Conservation (phyloP, 805 yeast genomes). For the Jamesozyma hellenica region DNA sequence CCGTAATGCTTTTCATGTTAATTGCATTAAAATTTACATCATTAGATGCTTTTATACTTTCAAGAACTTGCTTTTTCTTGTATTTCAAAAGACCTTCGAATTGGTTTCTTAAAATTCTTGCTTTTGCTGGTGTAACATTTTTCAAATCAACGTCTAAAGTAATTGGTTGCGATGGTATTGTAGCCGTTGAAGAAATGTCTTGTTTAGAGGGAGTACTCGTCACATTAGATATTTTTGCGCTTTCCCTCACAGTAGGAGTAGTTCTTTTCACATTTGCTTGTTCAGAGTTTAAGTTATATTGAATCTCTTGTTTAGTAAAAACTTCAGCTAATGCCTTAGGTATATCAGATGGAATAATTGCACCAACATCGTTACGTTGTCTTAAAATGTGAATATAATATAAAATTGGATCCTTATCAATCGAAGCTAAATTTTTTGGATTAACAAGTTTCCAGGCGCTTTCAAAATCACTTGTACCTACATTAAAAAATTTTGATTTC, state of each 20-base stretch:
- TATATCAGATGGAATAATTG: slow-evolving; percentile 84
- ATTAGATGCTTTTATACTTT: slow-evolving; percentile 25
- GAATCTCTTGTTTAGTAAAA: slow-evolving; percentile 75
- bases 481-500: slow-evolving; percentile 55
- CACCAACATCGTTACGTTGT: slow-evolving; percentile 72
- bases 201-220: not conserved
- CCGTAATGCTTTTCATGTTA: slow-evolving; percentile 42
- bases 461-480: slow-evolving; percentile 76
- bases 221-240: no score
- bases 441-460: slow-evolving; percentile 94
- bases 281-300: slow-evolving; percentile 50
- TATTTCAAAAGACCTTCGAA: slow-evolving; percentile 73
- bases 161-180: not conserved
- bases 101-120: slow-evolving; percentile 42
- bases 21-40: slow-evolving; percentile 14
- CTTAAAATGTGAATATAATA: slow-evolving; percentile 85
- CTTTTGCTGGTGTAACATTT: slow-evolving; percentile 6
- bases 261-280: slow-evolving; percentile 36
- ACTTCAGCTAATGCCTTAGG: slow-evolving; percentile 89
- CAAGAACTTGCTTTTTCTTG: slow-evolving; percentile 48
- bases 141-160: not conserved
- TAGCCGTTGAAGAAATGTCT: not conserved
- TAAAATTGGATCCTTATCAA: slow-evolving; percentile 86
- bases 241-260: slow-evolving; percentile 2
- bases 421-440: slow-evolving; percentile 76